Percentiles rank a stretch among this genome's conserved stretches.
Conservation (phyloP, 805 yeast genomes). For the Candida berthetii region DNA sequence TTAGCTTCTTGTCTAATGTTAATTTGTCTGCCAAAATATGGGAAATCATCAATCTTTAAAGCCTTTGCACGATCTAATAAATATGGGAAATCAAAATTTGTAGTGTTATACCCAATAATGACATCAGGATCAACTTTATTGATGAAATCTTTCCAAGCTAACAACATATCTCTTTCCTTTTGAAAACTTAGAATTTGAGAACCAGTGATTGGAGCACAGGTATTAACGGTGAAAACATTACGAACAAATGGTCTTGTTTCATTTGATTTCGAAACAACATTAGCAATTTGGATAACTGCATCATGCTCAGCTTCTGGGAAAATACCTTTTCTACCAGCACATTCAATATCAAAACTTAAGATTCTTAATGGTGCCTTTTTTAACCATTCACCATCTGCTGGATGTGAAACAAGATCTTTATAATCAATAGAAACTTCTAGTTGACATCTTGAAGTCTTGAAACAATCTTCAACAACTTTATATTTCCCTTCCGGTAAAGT, state of each 20-base stretch:
- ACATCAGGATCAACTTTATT: constrained; percentile 90
- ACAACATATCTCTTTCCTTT: constrained; percentile 76
- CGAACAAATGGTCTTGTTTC: constrained; percentile 85
- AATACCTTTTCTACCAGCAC: constrained; percentile 96
- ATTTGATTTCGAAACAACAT: constrained; percentile 83
- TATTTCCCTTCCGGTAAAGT: constrained; percentile 78
- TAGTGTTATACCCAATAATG: constrained; percentile 90
- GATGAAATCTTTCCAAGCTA: constrained; percentile 83
- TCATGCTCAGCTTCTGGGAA: constrained; percentile 94
- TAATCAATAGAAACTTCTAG: constrained; percentile 72
- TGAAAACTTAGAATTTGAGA: constrained; percentile 76
- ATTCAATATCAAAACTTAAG: constrained; percentile 93
- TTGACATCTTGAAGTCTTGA: constrained; percentile 72
- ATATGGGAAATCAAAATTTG: constrained; percentile 95
- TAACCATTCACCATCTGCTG: constrained; percentile 91
- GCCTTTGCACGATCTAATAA: constrained; percentile 82
- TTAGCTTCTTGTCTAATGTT: constrained; percentile 69
- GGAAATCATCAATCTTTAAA: constrained; percentile 57
- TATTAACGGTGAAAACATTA: constrained; percentile 87
- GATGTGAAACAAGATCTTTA: constrained; percentile 65
- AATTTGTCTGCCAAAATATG: constrained; percentile 77
- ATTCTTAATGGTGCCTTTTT: constrained; percentile 91
- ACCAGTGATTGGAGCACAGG: constrained; percentile 92
- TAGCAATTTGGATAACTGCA: constrained; percentile 95
- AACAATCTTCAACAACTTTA: constrained; percentile 30